Conservation (phyloP, 192 early-diverging fungal genomes). For the Podila epicladia region DNA sequence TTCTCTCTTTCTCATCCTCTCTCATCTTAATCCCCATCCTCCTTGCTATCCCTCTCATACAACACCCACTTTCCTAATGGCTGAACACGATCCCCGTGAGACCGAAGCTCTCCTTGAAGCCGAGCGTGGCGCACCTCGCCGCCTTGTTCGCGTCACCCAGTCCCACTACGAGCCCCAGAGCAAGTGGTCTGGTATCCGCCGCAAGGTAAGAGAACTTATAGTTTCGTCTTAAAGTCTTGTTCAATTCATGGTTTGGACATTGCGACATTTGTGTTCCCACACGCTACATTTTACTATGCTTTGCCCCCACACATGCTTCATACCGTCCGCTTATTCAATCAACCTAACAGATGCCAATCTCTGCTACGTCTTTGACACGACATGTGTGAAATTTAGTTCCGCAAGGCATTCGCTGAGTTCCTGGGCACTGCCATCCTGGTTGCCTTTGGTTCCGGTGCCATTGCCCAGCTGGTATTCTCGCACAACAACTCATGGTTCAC, state of each 20-base stretch:
- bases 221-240: not conserved
- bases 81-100: not conserved
- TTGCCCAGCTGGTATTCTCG: conserved; percentile 44
- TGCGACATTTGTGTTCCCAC: not conserved
- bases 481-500: conserved; percentile 28
- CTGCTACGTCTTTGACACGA: not conserved
- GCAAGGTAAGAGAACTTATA: not conserved
- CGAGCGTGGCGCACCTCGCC: not conserved
- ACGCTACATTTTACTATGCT: no score
- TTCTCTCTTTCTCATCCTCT: no score
- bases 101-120: conserved; percentile 9
- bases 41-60: not conserved
- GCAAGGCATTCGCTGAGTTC: conserved; percentile 68
- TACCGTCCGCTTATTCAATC: no score
- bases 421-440: conserved; percentile 72
- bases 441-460: conserved; percentile 67
- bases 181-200: conserved; percentile 2
- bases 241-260: not conserved
- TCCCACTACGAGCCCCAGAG: not conserved
- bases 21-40: not conserved
- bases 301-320: no score
- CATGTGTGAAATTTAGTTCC: not conserved
- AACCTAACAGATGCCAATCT: not conserved
- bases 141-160: not conserved
- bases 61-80: not conserved